These are phyloP conservation scores for Neurospora sublineolata DNA, from an alignment of 495 filamentous ascomycete species.

Conservation along the genomic window DNA sequence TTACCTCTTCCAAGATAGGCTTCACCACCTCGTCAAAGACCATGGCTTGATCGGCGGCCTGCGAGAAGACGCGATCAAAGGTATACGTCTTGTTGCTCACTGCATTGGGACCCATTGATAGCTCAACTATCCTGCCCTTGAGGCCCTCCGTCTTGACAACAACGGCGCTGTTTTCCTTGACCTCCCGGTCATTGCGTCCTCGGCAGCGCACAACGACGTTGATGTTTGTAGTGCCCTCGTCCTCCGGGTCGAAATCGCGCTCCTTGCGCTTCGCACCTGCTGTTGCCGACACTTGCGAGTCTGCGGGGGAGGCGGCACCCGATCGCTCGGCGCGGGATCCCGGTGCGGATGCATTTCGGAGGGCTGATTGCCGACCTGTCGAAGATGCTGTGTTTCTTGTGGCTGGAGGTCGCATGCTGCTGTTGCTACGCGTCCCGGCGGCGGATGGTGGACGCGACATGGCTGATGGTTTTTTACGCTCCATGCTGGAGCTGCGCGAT, in stretches of 20 bases:
- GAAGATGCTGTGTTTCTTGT: constrained; percentile 4
- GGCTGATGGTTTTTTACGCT: constrained; percentile 21
- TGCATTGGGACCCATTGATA: constrained; percentile 87
- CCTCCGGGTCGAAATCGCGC: constrained; percentile 62
- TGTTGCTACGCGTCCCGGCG: constrained; percentile 12
- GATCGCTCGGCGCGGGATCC: constrained; percentile 27
- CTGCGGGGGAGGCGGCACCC: constrained; percentile 52
- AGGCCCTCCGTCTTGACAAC: constrained; percentile 79
- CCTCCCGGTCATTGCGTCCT: constrained; percentile 83
- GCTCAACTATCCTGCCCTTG: constrained; percentile 67
- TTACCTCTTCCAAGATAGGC: constrained; percentile 84
- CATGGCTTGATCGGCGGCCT: constrained; percentile 84
- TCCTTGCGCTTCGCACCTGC: constrained; percentile 63
- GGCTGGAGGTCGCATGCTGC: constrained; percentile 19
- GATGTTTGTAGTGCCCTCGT: constrained; percentile 76
- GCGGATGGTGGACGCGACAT: constrained; percentile 7
- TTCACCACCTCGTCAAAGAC: constrained; percentile 89
- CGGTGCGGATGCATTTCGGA: constrained; percentile 9
- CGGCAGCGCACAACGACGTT: constrained; percentile 93
- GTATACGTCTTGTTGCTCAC: constrained; percentile 92
- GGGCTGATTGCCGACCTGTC: constrained; percentile 3
- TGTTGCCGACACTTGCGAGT: constrained; percentile 46
- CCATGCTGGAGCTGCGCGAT: constrained; percentile 16
- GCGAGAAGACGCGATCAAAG: constrained; percentile 95
- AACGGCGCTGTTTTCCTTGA: constrained; percentile 84